Evolutionary conservation across 768 basidiomycete genomes (phyloP).

Genomic region (Infundibulicybe gibba): DNA sequence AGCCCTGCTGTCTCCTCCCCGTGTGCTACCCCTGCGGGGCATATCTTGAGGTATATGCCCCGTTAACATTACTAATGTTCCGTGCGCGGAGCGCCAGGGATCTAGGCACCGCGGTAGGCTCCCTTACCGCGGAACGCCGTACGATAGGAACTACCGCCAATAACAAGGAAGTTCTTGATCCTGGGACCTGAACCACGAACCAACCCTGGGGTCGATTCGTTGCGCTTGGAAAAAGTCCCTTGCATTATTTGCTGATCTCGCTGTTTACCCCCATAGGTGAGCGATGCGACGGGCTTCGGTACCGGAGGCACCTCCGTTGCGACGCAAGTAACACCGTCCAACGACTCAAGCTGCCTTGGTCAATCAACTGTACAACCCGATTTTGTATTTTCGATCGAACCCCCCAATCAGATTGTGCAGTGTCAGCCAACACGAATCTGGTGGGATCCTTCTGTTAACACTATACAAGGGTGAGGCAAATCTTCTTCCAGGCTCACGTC

Average conservation of each 20-base stretch:
- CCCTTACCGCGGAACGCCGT: too few species aligned
- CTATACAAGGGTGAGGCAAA: slow-evolving; percentile 49
- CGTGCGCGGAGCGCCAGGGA: too few species aligned
- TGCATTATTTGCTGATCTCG: too few species aligned
- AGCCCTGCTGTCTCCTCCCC: not conserved
- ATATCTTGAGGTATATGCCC: too few species aligned
- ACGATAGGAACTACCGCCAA: too few species aligned
- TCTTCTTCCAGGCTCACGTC: not conserved
- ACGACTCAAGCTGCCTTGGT: slow-evolving; percentile 60
- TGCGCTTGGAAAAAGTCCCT: too few species aligned
- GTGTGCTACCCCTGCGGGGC: not conserved
- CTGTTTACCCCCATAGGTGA: slow-evolving; percentile 20
- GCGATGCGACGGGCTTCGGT: slow-evolving; percentile 46
- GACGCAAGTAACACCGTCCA: slow-evolving; percentile 47
- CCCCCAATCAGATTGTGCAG: slow-evolving; percentile 62
- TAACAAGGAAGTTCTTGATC: too few species aligned
- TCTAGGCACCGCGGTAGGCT: too few species aligned
- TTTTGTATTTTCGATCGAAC: slow-evolving; percentile 61
- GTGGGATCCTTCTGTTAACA: slow-evolving; percentile 44
- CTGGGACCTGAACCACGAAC: too few species aligned
- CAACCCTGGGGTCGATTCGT: too few species aligned
- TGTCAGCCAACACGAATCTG: slow-evolving; percentile 61
- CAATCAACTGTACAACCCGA: slow-evolving; percentile 42
- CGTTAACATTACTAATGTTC: too few species aligned
- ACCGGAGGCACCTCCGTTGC: slow-evolving; percentile 73